phyloP scores from a whole-genome alignment of 2,329 filamentous ascomycete species.

The Xylaria arbuscula region DNA sequence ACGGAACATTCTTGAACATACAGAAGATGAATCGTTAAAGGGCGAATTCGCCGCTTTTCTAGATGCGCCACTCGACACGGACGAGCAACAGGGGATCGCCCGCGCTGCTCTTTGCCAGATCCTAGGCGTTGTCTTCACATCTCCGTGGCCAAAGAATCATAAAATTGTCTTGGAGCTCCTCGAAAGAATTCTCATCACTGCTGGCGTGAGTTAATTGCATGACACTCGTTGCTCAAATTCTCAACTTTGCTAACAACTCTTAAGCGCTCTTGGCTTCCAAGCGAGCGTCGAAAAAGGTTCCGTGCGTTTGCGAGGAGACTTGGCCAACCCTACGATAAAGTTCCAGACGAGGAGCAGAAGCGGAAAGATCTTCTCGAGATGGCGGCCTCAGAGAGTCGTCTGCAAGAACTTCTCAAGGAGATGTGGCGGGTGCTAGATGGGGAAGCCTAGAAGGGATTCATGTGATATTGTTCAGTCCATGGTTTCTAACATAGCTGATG shows the following conservation, averaged over 20 bases:
- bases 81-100: neutral
- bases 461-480: neutral
- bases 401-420: neutral
- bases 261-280: neutral
- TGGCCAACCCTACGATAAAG: neutral
- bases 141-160: neutral
- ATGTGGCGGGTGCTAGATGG: neutral
- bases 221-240: neutral
- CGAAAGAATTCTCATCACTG: neutral
- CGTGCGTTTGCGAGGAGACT: neutral
- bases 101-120: constrained; percentile 3
- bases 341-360: neutral
- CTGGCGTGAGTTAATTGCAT: neutral
- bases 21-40: neutral
- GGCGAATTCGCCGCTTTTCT: neutral
- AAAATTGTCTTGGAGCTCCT: neutral
- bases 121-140: neutral
- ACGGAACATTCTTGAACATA: neutral
- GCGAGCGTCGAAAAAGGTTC: neutral
- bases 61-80: neutral
- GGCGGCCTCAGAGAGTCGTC: neutral
- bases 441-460: neutral
- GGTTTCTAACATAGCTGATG: neutral
- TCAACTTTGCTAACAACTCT: neutral
- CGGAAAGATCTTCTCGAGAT: neutral